These are phyloP conservation scores for Acacia concinna DNA, from an alignment of 331 rosid genomes.

Conservation along the genomic window DNA sequence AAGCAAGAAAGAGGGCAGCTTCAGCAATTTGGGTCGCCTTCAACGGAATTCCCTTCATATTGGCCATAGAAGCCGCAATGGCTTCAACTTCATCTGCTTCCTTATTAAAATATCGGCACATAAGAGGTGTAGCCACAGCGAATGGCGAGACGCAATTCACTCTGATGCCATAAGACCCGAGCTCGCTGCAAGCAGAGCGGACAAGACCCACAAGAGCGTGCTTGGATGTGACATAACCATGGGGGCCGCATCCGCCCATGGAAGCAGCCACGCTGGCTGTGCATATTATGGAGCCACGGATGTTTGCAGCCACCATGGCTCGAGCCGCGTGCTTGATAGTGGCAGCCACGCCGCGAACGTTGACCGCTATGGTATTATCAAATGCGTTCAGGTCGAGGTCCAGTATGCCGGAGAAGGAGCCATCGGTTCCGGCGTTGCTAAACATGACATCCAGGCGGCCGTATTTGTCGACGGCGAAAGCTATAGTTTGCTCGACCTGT, in stretches of 20 bases:
- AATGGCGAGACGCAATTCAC: slow-evolving; percentile 70
- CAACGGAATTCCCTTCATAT: slow-evolving; percentile 60
- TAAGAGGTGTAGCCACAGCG: slow-evolving; percentile 55
- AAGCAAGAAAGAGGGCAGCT: slow-evolving; percentile 72
- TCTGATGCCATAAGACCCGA: slow-evolving; percentile 68
- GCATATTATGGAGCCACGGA: slow-evolving; percentile 44
- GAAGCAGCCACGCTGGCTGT: slow-evolving; percentile 43
- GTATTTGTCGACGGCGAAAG: slow-evolving; percentile 44
- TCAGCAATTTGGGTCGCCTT: slow-evolving; percentile 60
- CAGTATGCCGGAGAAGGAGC: slow-evolving; percentile 46
- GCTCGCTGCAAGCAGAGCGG: slow-evolving; percentile 57
- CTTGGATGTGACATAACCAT: slow-evolving; percentile 37
- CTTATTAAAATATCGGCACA: slow-evolving; percentile 30
- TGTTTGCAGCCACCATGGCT: slow-evolving; percentile 54
- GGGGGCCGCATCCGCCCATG: background rate
- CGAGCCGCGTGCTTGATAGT: slow-evolving; percentile 69
- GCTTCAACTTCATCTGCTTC: slow-evolving; percentile 42
- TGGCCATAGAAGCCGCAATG: slow-evolving; percentile 25
- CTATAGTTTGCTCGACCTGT: slow-evolving; percentile 60
- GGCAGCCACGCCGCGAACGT: slow-evolving; percentile 56
- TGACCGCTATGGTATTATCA: slow-evolving; percentile 7
- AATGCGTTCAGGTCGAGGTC: slow-evolving; percentile 53
- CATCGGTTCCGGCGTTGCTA: slow-evolving; percentile 71
- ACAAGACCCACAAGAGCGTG: slow-evolving; percentile 66
- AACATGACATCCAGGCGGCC: slow-evolving; percentile 60